phyloP scores from a whole-genome alignment of 2,329 filamentous ascomycete genomes.

The Grosmannia serpens region DNA sequence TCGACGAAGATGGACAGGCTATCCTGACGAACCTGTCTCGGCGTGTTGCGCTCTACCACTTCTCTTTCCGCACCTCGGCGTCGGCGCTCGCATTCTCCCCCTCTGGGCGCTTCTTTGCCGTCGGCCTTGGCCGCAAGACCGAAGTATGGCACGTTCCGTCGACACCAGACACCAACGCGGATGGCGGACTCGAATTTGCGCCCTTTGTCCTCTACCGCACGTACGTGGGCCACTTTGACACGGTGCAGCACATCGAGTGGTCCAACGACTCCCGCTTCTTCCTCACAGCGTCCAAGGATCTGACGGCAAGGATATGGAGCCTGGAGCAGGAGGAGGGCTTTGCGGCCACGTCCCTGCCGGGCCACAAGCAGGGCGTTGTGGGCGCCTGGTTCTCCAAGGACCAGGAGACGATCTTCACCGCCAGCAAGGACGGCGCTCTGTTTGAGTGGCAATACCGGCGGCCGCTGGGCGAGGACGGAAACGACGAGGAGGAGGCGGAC shows the following conservation, averaged over 20 bases:
- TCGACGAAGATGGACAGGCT: conserved; percentile 89
- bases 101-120: conserved; percentile 81
- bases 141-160: conserved; percentile 96
- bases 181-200: conserved; percentile 84
- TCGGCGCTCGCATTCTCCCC: conserved; percentile 84
- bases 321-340: conserved; percentile 79
- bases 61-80: conserved; percentile 80
- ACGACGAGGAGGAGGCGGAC: conserved; percentile 48
- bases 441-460: conserved; percentile 83
- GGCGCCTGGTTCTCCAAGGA: conserved; percentile 96
- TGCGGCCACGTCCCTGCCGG: conserved; percentile 76
- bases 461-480: conserved; percentile 32
- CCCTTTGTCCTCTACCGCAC: conserved; percentile 84
- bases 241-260: conserved; percentile 81
- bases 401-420: conserved; percentile 91
- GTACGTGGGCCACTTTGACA: conserved; percentile 81
- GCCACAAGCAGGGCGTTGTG: conserved; percentile 80
- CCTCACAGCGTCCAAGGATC: conserved; percentile 78
- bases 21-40: conserved; percentile 86
- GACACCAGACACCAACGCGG: conserved; percentile 66
- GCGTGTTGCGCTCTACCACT: conserved; percentile 81
- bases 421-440: conserved; percentile 93
- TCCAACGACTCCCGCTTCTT: conserved; percentile 94
- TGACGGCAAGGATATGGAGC: conserved; percentile 94
- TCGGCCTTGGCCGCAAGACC: conserved; percentile 73